Conservation (phyloP, 164 flowering plant species). For the Santalum album region DNA sequence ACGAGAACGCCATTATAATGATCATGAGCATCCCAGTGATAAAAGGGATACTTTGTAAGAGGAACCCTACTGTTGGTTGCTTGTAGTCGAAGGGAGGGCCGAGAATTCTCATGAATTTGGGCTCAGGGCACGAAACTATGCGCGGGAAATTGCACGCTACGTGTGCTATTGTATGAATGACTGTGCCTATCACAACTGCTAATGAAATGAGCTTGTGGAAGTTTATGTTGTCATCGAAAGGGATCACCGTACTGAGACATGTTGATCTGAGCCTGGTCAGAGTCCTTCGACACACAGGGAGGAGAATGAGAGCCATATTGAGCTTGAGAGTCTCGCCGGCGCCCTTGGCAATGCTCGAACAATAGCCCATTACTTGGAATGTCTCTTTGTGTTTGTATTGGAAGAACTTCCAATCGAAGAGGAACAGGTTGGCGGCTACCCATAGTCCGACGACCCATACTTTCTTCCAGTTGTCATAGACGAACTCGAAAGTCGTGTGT, state of each 20-base stretch:
- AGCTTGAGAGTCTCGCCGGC: constrained; percentile 79
- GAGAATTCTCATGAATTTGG: constrained; percentile 23
- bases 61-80: constrained; percentile 51
- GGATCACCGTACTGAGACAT: constrained; percentile 44
- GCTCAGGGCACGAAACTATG: constrained; percentile 24
- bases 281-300: constrained; percentile 81
- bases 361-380: constrained; percentile 60
- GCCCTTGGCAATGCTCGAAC: constrained; percentile 82
- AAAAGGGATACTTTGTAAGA: constrained; percentile 30
- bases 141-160: constrained; percentile 61
- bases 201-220: constrained; percentile 79
- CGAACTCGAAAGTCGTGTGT: constrained; percentile 24
- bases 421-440: constrained; percentile 32
- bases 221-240: constrained; percentile 88
- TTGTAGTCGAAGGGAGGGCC: constrained; percentile 39
- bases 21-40: constrained; percentile 62
- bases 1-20: constrained; percentile 59
- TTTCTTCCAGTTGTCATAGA: constrained; percentile 66
- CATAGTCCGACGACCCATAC: constrained; percentile 63
- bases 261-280: constrained; percentile 71
- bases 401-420: constrained; percentile 54
- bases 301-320: constrained; percentile 84
- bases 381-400: constrained; percentile 19
- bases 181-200: constrained; percentile 36
- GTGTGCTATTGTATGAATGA: constrained; percentile 44